phyloP scores from a whole-genome alignment of 148 eudicot genomes.

The Cornus suecica region DNA sequence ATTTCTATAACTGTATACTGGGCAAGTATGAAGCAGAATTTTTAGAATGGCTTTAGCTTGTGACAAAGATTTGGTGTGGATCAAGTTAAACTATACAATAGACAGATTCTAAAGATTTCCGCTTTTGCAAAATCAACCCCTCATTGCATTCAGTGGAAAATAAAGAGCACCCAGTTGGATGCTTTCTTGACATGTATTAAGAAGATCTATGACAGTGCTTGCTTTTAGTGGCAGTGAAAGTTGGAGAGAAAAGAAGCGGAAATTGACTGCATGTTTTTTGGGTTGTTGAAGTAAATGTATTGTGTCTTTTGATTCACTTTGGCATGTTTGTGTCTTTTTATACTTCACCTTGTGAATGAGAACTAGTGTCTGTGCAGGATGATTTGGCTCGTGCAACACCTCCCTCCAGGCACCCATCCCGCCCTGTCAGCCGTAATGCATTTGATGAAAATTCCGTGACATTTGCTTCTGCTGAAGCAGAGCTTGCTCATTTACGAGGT shows the following conservation, averaged over 20 bases:
- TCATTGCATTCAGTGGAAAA: background rate
- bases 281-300: background rate
- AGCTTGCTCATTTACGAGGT: slow-evolving; percentile 44
- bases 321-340: background rate
- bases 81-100: too few relatives aligned
- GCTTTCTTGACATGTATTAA: background rate
- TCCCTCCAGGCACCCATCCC: slow-evolving; percentile 69
- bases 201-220: background rate
- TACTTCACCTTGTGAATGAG: background rate
- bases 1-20: background rate
- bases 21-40: background rate
- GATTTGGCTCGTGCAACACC: slow-evolving; percentile 61
- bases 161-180: background rate
- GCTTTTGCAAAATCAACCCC: too few relatives aligned
- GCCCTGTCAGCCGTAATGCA: slow-evolving; percentile 77
- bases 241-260: background rate
- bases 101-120: background rate
- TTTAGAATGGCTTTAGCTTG: background rate
- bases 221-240: background rate
- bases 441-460: slow-evolving; percentile 51
- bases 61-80: background rate
- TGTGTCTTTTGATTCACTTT: background rate
- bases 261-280: background rate
- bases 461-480: slow-evolving; percentile 51
- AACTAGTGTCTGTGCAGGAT: slow-evolving; percentile 34